A percentile compares a stretch with the other conserved stretches of the same genome.
Conservation (phyloP, 1,139 yeast species). For the Hanseniaspora uvarum region DNA sequence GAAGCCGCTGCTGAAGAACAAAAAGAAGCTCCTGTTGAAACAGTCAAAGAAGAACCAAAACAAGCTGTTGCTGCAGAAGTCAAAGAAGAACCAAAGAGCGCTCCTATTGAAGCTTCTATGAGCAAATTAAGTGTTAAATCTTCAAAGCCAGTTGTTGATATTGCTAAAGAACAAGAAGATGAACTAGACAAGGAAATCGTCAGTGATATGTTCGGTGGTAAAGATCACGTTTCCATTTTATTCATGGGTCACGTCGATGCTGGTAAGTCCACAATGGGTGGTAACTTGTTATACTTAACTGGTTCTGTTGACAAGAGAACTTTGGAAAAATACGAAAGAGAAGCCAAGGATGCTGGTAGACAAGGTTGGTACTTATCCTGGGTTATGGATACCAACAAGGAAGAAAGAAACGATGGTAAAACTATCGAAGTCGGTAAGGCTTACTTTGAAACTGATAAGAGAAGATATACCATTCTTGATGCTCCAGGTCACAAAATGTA, state of each 20-base stretch:
- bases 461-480: slow-evolving; percentile 94
- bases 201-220: slow-evolving; percentile 88
- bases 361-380: slow-evolving; percentile 99
- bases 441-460: slow-evolving; percentile 90
- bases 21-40: slow-evolving; percentile 18
- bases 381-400: slow-evolving; percentile 99
- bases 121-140: slow-evolving; percentile 21
- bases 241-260: slow-evolving; percentile 99
- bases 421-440: slow-evolving; percentile 98
- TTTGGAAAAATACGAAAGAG: slow-evolving; percentile 95
- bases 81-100: slow-evolving; percentile 18
- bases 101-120: slow-evolving; percentile 18
- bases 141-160: slow-evolving; percentile 31
- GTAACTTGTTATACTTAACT: slow-evolving; percentile 81
- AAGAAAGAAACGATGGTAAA: slow-evolving; percentile 97
- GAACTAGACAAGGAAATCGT: slow-evolving; percentile 81
- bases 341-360: slow-evolving; percentile 98
- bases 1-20: slow-evolving; percentile 18
- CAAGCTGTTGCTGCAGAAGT: neutral
- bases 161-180: slow-evolving; percentile 69
- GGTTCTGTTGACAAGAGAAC: slow-evolving; percentile 98
- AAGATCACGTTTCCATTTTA: slow-evolving; percentile 90
- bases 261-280: slow-evolving; percentile 99
- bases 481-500: slow-evolving; percentile 99
- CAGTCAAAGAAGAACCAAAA: neutral